These are phyloP conservation scores for Aquilaria agallochum DNA, from an alignment of 441 rosid genomes.

Conservation along the genomic window DNA sequence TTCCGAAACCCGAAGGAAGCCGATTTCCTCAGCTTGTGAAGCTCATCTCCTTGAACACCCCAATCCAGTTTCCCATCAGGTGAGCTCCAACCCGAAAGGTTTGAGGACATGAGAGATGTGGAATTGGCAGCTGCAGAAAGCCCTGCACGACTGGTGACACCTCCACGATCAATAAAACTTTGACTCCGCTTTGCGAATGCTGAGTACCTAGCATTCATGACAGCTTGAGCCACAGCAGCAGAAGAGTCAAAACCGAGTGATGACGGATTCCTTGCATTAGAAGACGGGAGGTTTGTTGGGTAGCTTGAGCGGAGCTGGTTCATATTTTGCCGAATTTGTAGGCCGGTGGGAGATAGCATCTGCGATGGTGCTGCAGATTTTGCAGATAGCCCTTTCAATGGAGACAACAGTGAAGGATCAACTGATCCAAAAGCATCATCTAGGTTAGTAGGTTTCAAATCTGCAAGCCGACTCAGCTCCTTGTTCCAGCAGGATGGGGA, in stretches of 20 bases:
- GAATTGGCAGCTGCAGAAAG: conserved; percentile 42
- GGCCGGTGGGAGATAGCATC: conserved; percentile 58
- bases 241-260: conserved; percentile 66
- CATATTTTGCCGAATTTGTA: conserved; percentile 53
- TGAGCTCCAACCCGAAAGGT: conserved; percentile 70
- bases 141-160: conserved; percentile 29
- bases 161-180: conserved; percentile 76
- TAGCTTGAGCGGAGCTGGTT: conserved; percentile 69
- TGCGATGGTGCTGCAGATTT: conserved; percentile 38
- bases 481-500: conserved; percentile 48
- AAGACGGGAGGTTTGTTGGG: conserved; percentile 41
- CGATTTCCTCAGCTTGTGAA: conserved; percentile 75
- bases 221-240: conserved; percentile 80
- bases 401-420: conserved; percentile 53
- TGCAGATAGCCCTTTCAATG: conserved; percentile 37
- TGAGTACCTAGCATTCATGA: conserved; percentile 81
- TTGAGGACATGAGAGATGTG: conserved; percentile 38
- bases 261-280: conserved; percentile 46
- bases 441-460: conserved; percentile 51
- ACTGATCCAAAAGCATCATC: conserved; percentile 65
- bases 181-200: conserved; percentile 84
- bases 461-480: conserved; percentile 40
- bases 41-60: conserved; percentile 82
- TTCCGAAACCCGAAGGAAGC: conserved; percentile 70
- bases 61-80: conserved; percentile 80